Evolutionary conservation across 177 flowering plant genomes (phyloP), one percentile per base, ranked within the genome.

Genomic region (Vitis hybrid): DNA sequence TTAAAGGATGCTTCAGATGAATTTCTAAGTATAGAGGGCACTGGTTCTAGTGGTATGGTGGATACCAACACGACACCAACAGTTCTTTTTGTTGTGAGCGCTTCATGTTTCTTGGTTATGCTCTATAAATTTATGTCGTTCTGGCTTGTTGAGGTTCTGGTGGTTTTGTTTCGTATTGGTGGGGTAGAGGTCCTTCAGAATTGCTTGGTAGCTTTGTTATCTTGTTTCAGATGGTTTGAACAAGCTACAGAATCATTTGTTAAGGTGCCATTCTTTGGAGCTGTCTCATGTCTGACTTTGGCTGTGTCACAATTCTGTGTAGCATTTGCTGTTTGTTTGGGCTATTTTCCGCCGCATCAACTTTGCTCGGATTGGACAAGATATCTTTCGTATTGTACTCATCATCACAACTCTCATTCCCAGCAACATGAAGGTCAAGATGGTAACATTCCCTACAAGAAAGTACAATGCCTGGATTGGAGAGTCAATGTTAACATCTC

Each of bases 351-450:
- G 97, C 11, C 76, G 75, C 53, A 71, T 59, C 71, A 80, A 85
- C 75, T 87, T 86, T 79, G 99, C 98, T 50, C 94, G 99, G 98
- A 96, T 96, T 9, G 99, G 98, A 67, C 99, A 96, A 85, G 97
- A 96, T 74, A 87, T 96, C 68, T 95, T 96, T 67, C 98, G 20
- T 20, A 20, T 20, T 20, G 20, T 20, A 20, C 20, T 20, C 20
- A 20, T 20, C 20, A 20, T 20, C 20, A 20, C 20, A 20, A 20
- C 20, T 20, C 20, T 20, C 20, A 20, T 20, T 20, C 20, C 20
- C 1, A 20, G 20, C 20, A 20, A 20, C 20, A 20, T 20, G 20
- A 20, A 20, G 20, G 20, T 20, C 20, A 20, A 20, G 20, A 20
- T 20, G 20, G 20, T 20, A 20, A 20, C 20, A 20, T 20, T 20